Percentiles rank a stretch among this genome's conserved stretches.
Conservation (phyloP, 208 protist species). For the Blechomonas ayalai region DNA sequence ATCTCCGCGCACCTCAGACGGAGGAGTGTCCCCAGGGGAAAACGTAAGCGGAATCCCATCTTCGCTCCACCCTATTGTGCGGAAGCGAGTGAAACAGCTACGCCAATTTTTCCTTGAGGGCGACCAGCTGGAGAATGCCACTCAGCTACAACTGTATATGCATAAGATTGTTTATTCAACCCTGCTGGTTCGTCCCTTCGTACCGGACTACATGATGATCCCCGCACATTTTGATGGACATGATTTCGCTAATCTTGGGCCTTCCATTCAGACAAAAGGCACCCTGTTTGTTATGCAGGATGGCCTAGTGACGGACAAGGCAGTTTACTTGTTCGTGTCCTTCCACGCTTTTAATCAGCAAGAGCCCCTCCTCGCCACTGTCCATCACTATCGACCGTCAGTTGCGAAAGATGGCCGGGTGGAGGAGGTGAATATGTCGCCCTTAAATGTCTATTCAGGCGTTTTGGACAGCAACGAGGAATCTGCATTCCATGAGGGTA, state of each 20-base stretch:
- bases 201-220: constrained; percentile 5
- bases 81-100: no score
- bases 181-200: constrained; percentile 6
- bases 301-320: constrained; percentile 2
- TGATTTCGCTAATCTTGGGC: constrained; percentile 1
- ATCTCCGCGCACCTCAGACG: no score
- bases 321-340: constrained; percentile 4
- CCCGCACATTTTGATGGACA: neutral
- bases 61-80: no score
- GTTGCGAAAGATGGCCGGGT: no score
- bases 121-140: neutral
- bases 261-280: neutral
- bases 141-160: constrained; percentile 8
- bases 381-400: neutral
- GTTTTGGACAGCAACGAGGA: no score
- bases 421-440: no score
- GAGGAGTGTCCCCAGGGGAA: no score
- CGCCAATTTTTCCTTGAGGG: no score
- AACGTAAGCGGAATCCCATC: no score
- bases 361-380: constrained; percentile 1
- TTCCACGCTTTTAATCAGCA: constrained; percentile 7
- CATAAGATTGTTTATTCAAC: constrained; percentile 1
- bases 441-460: no score
- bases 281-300: constrained; percentile 1
- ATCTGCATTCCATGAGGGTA: no score